These are phyloP conservation scores for Kwoniella dendrophila DNA, from an alignment of 768 basidiomycete genomes.

Conservation along the genomic window DNA sequence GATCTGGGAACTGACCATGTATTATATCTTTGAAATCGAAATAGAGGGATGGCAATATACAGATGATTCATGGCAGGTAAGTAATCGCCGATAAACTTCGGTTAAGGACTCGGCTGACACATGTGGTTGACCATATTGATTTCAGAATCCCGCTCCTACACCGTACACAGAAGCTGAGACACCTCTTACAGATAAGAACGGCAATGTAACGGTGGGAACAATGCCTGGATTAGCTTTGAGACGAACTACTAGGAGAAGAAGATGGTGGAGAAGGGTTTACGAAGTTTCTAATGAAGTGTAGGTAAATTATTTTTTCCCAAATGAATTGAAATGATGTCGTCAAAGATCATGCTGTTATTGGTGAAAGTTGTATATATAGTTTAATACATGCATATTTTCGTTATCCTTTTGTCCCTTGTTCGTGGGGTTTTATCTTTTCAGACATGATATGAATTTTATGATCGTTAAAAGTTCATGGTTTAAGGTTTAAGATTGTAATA, in stretches of 20 bases:
- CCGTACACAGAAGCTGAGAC: slow-evolving; percentile 38
- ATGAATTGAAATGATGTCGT: too few relatives aligned
- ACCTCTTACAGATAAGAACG: slow-evolving; percentile 3
- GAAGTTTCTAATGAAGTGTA: slow-evolving; percentile 6
- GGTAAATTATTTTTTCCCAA: neutral
- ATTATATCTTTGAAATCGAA: neutral
- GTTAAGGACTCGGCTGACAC: neutral
- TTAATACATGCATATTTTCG: too few relatives aligned
- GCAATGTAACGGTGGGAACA: neutral
- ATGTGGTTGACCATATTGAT: neutral
- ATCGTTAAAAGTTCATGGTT: neutral
- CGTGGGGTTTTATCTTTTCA: neutral
- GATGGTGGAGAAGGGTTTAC: slow-evolving; percentile 53
- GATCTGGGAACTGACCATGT: neutral
- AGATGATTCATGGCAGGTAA: slow-evolving; percentile 55
- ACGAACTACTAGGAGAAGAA: slow-evolving; percentile 41
- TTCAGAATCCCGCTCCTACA: slow-evolving; percentile 27
- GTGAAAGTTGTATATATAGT: slow-evolving; percentile 3
- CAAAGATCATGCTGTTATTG: neutral
- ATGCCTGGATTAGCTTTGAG: slow-evolving; percentile 36
- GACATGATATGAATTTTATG: neutral
- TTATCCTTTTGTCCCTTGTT: neutral
- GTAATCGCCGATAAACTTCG: too few relatives aligned
- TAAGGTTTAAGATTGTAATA: slow-evolving; percentile 20
- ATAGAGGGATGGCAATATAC: slow-evolving; percentile 54